Base-by-base conservation (phyloP, 1,139 yeast species). In the Chernovozyma aurita region DNA sequence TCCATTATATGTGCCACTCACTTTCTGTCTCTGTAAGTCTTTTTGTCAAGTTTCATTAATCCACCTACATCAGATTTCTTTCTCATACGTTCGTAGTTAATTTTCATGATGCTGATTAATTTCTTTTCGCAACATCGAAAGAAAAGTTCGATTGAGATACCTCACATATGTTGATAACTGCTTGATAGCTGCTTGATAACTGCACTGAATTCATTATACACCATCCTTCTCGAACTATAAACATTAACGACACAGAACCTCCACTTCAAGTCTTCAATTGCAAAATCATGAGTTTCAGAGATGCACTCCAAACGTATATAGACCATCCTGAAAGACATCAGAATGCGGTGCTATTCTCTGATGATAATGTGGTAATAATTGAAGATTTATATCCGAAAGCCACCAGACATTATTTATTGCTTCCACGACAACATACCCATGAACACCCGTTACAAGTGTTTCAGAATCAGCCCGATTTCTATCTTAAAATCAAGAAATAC, bases 351-450 rank as follows among this genome's bases (percentile, higher is more conserved):
- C 43, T 80, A 1, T 75, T 53, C 43, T 53, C 61, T 36, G 83
- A 82, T 42, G 73, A 70, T 0, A 57, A 72, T 18, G 80, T 70
- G 9, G 73, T 78, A 3, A 74, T 85, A 2, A 63, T 85, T 16
- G 58, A 59, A 32, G 95, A 85, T 52, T 54, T 54, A 33, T 85
- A 63, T 50, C 87, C 92, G 13, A 85, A 85, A 52, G 62, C 90
- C 1, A 47, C 61, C 13, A 61, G 76, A 18, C 95, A 85, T 52
- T 69, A 70, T 42, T 59, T 85, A 34, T 63, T 85, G 2, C 55
- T 85, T 22, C 90, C 94, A 1, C 61, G 80, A 40, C 33, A 46
- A 5, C 45, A 72, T 18, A 69, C 84, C 3, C 54, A 47, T 16
- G 40, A 47, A 15, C 76, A 73, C 42, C 95, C 95, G 4, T 56